These are phyloP conservation scores for Hypoxylon sp. DNA, from an alignment of 2,329 filamentous ascomycete genomes.

Conservation along the genomic window DNA sequence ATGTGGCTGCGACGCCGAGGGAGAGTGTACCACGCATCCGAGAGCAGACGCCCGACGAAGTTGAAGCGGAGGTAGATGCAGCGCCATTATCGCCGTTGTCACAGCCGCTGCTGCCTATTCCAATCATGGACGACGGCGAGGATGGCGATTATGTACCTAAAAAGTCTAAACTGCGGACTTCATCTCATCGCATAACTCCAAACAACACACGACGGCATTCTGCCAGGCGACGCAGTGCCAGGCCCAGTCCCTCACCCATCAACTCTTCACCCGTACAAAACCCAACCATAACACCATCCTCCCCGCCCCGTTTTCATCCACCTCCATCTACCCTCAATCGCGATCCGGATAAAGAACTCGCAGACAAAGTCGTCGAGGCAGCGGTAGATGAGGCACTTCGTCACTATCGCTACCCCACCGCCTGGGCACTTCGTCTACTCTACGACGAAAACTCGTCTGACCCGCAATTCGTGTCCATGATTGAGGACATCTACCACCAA, in stretches of 20 bases:
- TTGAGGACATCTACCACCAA: slow-evolving; percentile 71
- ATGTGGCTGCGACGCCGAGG: slow-evolving; percentile 51
- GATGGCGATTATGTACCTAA: slow-evolving; percentile 63
- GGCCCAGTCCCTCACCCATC: slow-evolving; percentile 47
- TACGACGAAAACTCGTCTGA: slow-evolving; percentile 71
- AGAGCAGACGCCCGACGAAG: slow-evolving; percentile 19
- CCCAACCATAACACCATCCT: slow-evolving; percentile 2
- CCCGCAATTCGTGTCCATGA: slow-evolving; percentile 67
- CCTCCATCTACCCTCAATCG: slow-evolving; percentile 42
- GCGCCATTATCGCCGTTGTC: slow-evolving; percentile 46
- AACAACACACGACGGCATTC: slow-evolving; percentile 50
- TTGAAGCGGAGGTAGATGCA: slow-evolving; percentile 30
- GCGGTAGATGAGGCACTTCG: slow-evolving; percentile 72
- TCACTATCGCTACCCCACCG: slow-evolving; percentile 72
- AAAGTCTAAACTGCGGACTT: slow-evolving; percentile 50
- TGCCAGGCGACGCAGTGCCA: slow-evolving; percentile 47
- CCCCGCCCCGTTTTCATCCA: slow-evolving; percentile 43
- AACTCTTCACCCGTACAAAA: slow-evolving; percentile 19
- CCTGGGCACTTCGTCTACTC: slow-evolving; percentile 72
- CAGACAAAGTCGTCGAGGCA: slow-evolving; percentile 68
- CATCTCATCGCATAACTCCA: slow-evolving; percentile 31
- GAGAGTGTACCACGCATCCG: slow-evolving; percentile 44
- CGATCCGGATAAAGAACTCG: slow-evolving; percentile 60
- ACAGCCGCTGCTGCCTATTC: slow-evolving; percentile 41
- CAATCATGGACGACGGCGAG: slow-evolving; percentile 55